Evolutionary conservation across 1,284 basidiomycete species (phyloP).

Genomic region (Tremellales sp.): DNA sequence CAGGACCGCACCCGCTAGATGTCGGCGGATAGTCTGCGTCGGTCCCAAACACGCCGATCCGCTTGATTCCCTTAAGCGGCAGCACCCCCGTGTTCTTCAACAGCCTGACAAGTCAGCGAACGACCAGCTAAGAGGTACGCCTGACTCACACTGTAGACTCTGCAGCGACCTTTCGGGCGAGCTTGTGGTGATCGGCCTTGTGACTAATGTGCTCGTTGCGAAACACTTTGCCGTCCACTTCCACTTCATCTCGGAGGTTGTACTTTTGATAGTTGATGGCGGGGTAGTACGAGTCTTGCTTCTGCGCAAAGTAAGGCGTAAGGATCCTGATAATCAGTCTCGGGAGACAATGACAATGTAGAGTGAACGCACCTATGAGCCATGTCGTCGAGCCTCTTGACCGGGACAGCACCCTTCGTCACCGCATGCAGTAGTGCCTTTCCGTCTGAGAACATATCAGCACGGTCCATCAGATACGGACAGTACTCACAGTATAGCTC

Average conservation of each 20-base stretch:
- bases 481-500: conserved; percentile 31
- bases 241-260: conserved; percentile 39
- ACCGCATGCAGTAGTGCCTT: conserved; percentile 61
- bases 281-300: conserved; percentile 60
- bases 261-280: conserved; percentile 43
- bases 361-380: conserved; percentile 24
- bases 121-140: conserved; percentile 5
- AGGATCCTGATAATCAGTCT: conserved; percentile 49
- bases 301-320: conserved; percentile 59
- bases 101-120: conserved; percentile 17
- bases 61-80: conserved; percentile 23
- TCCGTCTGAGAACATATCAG: conserved; percentile 38
- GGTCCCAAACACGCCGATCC: conserved; percentile 42
- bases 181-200: conserved; percentile 24
- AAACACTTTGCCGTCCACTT: conserved; percentile 23
- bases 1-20: conserved; percentile 37
- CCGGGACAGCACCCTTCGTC: conserved; percentile 63
- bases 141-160: conserved; percentile 40
- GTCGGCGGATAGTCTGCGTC: conserved; percentile 42
- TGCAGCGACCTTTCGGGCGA: conserved; percentile 36
- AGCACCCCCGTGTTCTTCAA: conserved; percentile 37
- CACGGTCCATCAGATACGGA: conserved; percentile 3
- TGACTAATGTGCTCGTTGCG: conserved; percentile 35
- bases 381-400: conserved; percentile 55
- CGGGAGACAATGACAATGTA: too few species aligned